Base-by-base conservation (phyloP, 2,329 filamentous ascomycete genomes). In the Epichloe aotearoae region DNA sequence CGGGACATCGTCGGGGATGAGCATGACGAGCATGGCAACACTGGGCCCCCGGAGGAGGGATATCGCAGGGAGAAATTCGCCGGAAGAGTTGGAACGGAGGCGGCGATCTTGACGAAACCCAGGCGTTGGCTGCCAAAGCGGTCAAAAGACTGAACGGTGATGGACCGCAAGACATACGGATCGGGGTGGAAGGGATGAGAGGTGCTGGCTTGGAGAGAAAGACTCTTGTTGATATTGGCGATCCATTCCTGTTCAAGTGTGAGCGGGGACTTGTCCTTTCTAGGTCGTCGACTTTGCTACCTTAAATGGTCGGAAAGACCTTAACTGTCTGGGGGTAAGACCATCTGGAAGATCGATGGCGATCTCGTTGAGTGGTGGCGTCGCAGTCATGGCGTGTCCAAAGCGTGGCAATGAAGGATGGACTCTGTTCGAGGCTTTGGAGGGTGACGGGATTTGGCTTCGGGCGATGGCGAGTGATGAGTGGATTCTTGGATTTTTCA, bases 1-100 rank as follows among this genome's bases (percentile, higher is more conserved):
- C 5, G 60, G 47, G 1, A 57, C 63, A 58, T 80, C 76, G 46
- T 79, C 73, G 0, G 77, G 77, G 7, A 76, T 57, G 7, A 79
- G 69, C 58, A 79, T 70, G 30, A 80, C 70, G 8, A 83, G 70
- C 73, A 83, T 77, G 23, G 72, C 79, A 42, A 83, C 79, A 58
- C 73, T 76, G n/a, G 77, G 73, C 0, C 80, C 80, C 38, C 80
- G 73, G 2, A 83, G 68, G 53, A 83, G 76, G 0, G 79, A 68
- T 2, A 67, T 66, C 4, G 75, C 77, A 0, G 79, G 77, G 0
- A 83, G 68, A 1, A 57, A 61, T 55, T 79, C 74, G 50, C 71
- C 72, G 0, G 65, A 64, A 1, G 55, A 51, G 56, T 79, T 82
- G 52, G 65, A 62, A 82, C 66, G 2, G 63, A 57, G 6, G 77